Evolutionary conservation across 2,329 filamentous ascomycete genomes (phyloP).

Genomic region (Orbilia ellipsospora): DNA sequence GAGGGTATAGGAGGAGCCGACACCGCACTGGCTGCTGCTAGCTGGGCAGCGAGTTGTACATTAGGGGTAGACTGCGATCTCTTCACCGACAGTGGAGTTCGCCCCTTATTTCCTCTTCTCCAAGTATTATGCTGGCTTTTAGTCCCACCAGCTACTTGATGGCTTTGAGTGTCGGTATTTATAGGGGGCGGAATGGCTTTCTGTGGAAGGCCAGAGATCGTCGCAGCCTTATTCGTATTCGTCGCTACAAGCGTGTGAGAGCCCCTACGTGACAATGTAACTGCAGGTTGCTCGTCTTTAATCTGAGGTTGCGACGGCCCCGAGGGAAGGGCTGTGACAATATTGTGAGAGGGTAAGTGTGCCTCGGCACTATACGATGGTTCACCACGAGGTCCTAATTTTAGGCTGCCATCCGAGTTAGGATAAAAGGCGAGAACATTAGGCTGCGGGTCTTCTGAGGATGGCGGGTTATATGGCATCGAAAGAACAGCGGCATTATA

Average conservation of each 20-base stretch:
- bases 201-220: slow-evolving; percentile 31
- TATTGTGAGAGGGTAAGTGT: slow-evolving; percentile 8
- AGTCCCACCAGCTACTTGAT: slow-evolving; percentile 32
- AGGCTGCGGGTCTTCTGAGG: slow-evolving; percentile 19
- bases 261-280: slow-evolving; percentile 7
- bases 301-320: slow-evolving; percentile 13
- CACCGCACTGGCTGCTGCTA: slow-evolving; percentile 55
- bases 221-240: slow-evolving; percentile 31
- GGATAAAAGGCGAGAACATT: slow-evolving; percentile 40
- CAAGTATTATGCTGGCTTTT: slow-evolving; percentile 52
- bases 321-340: slow-evolving; percentile 9
- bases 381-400: slow-evolving; percentile 25
- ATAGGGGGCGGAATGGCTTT: slow-evolving; percentile 45
- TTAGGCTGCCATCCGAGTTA: slow-evolving; percentile 17
- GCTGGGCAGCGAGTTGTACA: slow-evolving; percentile 57
- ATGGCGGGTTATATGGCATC: slow-evolving; percentile 20
- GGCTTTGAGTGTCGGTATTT: slow-evolving; percentile 48
- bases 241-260: slow-evolving; percentile 16
- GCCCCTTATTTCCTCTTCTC: slow-evolving; percentile 52
- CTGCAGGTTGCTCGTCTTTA: slow-evolving; percentile 36
- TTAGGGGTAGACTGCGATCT: slow-evolving; percentile 59
- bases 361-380: slow-evolving; percentile 13
- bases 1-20: slow-evolving; percentile 50
- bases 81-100: slow-evolving; percentile 57
- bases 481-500: slow-evolving; percentile 32